These are phyloP conservation scores for Boletus edulis DNA, from an alignment of 768 basidiomycete species.

Conservation along the genomic window DNA sequence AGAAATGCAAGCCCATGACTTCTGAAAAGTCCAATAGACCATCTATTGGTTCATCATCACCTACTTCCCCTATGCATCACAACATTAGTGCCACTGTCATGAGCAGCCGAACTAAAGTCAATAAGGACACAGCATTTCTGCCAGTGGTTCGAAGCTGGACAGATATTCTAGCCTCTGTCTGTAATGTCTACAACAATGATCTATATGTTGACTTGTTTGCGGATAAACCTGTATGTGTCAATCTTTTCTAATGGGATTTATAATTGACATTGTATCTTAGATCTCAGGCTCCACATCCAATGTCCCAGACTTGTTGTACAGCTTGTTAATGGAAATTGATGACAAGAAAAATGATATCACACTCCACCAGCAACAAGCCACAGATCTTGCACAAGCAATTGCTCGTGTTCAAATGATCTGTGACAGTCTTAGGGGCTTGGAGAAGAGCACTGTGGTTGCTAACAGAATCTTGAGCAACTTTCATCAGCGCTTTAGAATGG, in stretches of 20 bases:
- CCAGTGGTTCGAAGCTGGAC: slow-evolving; percentile 16
- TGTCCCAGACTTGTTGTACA: slow-evolving; percentile 17
- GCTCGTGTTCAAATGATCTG: background rate
- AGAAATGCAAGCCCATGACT: background rate
- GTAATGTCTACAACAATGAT: background rate
- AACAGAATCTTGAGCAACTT: slow-evolving; percentile 20
- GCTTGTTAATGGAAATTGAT: slow-evolving; percentile 22
- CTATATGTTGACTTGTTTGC: slow-evolving; percentile 13
- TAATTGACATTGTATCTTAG: slow-evolving; percentile 9
- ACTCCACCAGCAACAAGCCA: slow-evolving; percentile 7
- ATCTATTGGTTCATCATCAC: background rate
- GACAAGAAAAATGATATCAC: slow-evolving; percentile 20
- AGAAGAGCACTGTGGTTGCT: slow-evolving; percentile 10
- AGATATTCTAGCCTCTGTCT: slow-evolving; percentile 3
- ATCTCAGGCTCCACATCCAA: background rate
- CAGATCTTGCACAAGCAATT: slow-evolving; percentile 12
- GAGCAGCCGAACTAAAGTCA: background rate
- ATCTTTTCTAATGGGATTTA: background rate
- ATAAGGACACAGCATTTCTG: background rate
- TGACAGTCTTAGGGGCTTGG: too few species aligned
- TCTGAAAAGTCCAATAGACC: background rate
- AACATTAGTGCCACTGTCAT: background rate
- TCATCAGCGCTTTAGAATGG: slow-evolving; percentile 17
- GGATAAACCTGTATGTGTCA: slow-evolving; percentile 15
- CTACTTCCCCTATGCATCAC: background rate